Percentiles rank a stretch among this genome's conserved stretches.
Conservation (phyloP, 257 asterid species). For the Osmanthus fragrans region DNA sequence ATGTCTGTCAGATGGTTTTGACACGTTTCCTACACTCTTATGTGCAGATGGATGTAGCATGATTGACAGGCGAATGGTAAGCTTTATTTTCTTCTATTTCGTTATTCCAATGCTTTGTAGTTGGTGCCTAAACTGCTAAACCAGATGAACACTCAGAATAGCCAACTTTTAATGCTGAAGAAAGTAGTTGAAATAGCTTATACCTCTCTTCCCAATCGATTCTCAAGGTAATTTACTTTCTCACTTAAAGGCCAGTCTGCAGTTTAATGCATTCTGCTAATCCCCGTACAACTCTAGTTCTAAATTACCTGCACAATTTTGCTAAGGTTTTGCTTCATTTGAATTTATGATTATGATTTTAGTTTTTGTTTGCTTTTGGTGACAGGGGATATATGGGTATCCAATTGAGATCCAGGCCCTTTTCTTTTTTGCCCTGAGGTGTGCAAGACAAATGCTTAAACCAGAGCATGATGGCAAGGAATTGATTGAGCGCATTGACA, state of each 20-base stretch:
- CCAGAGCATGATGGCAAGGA: slow-evolving; percentile 54
- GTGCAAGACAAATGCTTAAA: slow-evolving; percentile 60
- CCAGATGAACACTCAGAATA: neutral
- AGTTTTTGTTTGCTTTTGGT: slow-evolving; percentile 14
- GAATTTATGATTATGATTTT: slow-evolving; percentile 10
- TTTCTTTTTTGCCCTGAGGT: slow-evolving; percentile 61
- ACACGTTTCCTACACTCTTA: slow-evolving; percentile 63
- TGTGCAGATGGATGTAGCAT: slow-evolving; percentile 74
- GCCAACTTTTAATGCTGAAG: slow-evolving; percentile 1
- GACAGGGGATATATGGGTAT: slow-evolving; percentile 61
- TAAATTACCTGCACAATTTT: neutral
- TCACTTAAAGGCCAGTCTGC: neutral
- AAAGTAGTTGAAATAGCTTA: neutral
- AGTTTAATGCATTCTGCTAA: neutral
- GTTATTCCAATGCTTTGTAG: neutral
- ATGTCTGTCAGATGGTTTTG: slow-evolving; percentile 69
- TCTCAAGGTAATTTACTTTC: neutral
- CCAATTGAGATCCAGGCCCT: slow-evolving; percentile 74
- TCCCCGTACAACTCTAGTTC: neutral
- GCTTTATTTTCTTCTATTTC: neutral
- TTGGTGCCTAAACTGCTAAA: neutral
- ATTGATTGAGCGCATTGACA: slow-evolving; percentile 57
- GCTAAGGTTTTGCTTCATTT: neutral
- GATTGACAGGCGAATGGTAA: slow-evolving; percentile 69
- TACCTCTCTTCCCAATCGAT: neutral